phyloP scores from a whole-genome alignment of 2,329 filamentous ascomycete genomes.

The Cladosporium sp. region DNA sequence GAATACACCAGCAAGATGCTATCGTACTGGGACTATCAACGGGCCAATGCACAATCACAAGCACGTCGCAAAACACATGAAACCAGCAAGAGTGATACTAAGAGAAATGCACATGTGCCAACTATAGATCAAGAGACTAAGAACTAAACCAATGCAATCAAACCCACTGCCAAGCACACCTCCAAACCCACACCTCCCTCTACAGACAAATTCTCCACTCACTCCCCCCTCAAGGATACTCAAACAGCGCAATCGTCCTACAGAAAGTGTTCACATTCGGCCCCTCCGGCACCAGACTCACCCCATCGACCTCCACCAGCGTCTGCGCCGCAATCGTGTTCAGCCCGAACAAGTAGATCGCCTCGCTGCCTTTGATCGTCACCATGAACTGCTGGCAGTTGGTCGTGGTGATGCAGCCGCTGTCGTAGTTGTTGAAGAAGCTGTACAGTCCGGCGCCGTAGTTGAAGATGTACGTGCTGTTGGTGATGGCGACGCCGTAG shows the following conservation, averaged over 20 bases:
- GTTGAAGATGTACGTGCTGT: constrained; percentile 56
- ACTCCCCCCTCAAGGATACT: constrained; percentile 31
- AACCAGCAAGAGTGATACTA: neutral
- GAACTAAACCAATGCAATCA: neutral
- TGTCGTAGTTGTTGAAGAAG: constrained; percentile 60
- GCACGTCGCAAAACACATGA: neutral
- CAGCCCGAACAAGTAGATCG: constrained; percentile 48
- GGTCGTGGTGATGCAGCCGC: constrained; percentile 48
- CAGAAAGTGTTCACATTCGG: constrained; percentile 32
- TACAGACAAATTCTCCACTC: neutral
- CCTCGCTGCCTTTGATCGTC: constrained; percentile 44
- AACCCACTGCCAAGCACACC: neutral
- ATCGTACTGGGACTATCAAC: neutral
- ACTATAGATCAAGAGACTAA: neutral
- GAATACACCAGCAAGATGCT: neutral
- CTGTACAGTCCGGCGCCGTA: constrained; percentile 60
- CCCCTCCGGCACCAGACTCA: constrained; percentile 30
- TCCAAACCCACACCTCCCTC: neutral
- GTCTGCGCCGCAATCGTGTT: constrained; percentile 49
- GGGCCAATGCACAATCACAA: neutral
- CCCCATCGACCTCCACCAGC: constrained; percentile 45
- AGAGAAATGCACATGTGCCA: neutral
- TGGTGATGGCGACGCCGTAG: constrained; percentile 72
- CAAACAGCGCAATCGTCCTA: constrained; percentile 35
- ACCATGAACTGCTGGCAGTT: constrained; percentile 55